A percentile compares a stretch with the other conserved stretches of the same genome.
Conservation (phyloP, 805 yeast species). For the Nakazawaea ernobii region DNA sequence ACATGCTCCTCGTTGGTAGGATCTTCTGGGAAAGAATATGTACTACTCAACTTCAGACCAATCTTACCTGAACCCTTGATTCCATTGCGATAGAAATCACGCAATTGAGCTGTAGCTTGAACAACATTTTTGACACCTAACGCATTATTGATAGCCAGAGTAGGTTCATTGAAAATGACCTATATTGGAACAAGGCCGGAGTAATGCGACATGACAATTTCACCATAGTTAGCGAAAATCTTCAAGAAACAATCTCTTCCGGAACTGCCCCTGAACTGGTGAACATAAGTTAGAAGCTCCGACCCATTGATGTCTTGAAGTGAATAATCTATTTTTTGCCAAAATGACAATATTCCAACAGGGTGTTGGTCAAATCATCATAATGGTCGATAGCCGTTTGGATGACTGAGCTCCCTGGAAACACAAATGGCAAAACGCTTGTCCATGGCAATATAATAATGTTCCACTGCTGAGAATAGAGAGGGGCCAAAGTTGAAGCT, state of each 20-base stretch:
- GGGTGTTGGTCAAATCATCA: slow-evolving; percentile 8
- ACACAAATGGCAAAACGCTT: slow-evolving; percentile 26
- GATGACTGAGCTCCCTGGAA: slow-evolving; percentile 7
- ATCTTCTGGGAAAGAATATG: slow-evolving; percentile 24
- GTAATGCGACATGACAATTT: slow-evolving; percentile 24
- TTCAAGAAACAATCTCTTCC: slow-evolving; percentile 21
- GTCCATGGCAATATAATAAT: slow-evolving; percentile 30
- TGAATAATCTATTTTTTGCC: slow-evolving; percentile 30
- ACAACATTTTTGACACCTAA: slow-evolving; percentile 20
- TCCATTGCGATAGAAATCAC: slow-evolving; percentile 13
- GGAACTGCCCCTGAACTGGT: neutral
- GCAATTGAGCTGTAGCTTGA: slow-evolving; percentile 14
- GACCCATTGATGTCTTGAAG: slow-evolving; percentile 11
- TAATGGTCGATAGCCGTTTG: slow-evolving; percentile 10
- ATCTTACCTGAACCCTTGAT: slow-evolving; percentile 20
- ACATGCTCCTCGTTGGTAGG: slow-evolving; percentile 18
- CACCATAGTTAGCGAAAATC: slow-evolving; percentile 27
- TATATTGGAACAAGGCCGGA: slow-evolving; percentile 26
- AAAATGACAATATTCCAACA: slow-evolving; percentile 21
- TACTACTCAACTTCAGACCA: slow-evolving; percentile 22
- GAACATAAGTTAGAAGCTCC: slow-evolving; percentile 14
- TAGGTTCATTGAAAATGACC: slow-evolving; percentile 30
- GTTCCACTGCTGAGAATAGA: slow-evolving; percentile 24
- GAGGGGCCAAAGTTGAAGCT: slow-evolving; percentile 21
- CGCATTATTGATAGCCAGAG: slow-evolving; percentile 22